Base-by-base conservation (phyloP, 1,284 basidiomycete genomes). In the Takashimella koratensis region DNA sequence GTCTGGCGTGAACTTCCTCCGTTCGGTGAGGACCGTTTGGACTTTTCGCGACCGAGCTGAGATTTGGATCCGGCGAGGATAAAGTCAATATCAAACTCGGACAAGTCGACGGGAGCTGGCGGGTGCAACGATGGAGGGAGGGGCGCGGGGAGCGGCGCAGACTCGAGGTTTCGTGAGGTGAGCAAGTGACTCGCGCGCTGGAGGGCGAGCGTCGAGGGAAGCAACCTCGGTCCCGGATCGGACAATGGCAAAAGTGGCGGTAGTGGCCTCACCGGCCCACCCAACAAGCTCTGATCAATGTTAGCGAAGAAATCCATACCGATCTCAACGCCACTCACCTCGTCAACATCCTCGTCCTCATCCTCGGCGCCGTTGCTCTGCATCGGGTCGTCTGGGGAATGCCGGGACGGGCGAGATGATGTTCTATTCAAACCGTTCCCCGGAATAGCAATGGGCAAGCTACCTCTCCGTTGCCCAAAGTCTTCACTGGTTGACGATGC, bases 21-120 rank as follows among this genome's bases (percentile, higher is more conserved):
- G 30, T 36, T 36, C 10, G 30, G 30, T 36, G 30, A 36, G 16
- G 30, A 8, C 10, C 30, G 30, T 36, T 36, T 36, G 16, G 30
- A 36, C n/a, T 46, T 52, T 20, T 68, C 61, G 4, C 65, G 60
- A 16, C 70, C 72, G 3, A 74, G 61, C 39, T 74, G 67, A 0
- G 70, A 52, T 44, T 58, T 62, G 1, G 74, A 73, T 1, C 73
- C 75, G 23, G 74, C 68, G 20, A 78, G 70, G 58, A 78, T 78
- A 53, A 77, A 78, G 55, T 76, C 76, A 23, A 78, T 73, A 58
- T 78, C 77, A 58, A 78, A 77, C 49, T 76, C 76, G 25, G 75
- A 68, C n/a, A 76, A 62, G 53, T 76, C 75, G 49, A 77, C 70
- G 1, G 76, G 71, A 13, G 67, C 66, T 20, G 75, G 75, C 16